Evolutionary conservation across 345 rosid species (phyloP).

Genomic region (Conringia planisiliqua): DNA sequence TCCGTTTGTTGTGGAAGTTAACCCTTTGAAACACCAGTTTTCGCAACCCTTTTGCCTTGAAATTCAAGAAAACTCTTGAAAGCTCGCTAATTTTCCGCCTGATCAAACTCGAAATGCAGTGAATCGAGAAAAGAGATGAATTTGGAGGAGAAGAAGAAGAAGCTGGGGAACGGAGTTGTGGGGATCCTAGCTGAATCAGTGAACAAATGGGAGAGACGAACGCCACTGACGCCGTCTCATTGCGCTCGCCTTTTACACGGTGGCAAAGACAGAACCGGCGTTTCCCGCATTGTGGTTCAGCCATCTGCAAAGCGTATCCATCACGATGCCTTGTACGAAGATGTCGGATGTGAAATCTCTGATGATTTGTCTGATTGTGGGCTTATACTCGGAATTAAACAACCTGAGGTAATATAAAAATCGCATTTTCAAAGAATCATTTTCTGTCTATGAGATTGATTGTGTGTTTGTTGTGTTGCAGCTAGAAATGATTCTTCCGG

Average conservation of each 20-base stretch:
- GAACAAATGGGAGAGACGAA: slow-evolving; percentile 95
- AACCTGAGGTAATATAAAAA: slow-evolving; percentile 51
- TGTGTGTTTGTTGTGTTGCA: slow-evolving; percentile 28
- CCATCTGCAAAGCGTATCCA: slow-evolving; percentile 91
- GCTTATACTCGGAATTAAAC: slow-evolving; percentile 77
- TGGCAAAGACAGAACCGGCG: slow-evolving; percentile 63
- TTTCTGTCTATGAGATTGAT: not conserved
- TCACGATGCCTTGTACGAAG: slow-evolving; percentile 78
- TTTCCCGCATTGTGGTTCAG: slow-evolving; percentile 76
- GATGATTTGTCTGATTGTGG: slow-evolving; percentile 90
- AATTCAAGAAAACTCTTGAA: not conserved
- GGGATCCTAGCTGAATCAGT: slow-evolving; percentile 76
- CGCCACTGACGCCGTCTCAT: slow-evolving; percentile 80
- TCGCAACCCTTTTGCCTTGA: not conserved
- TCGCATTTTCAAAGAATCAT: not conserved
- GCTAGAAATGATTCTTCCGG: slow-evolving; percentile 74
- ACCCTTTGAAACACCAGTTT: not conserved
- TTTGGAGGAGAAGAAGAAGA: slow-evolving; percentile 39
- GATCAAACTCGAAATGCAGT: not conserved
- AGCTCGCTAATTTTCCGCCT: not conserved
- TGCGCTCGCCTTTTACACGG: slow-evolving; percentile 80
- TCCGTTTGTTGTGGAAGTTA: not conserved
- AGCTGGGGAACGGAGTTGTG: slow-evolving; percentile 87
- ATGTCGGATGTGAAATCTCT: slow-evolving; percentile 78
- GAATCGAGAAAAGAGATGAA: not conserved